A percentile compares a stretch with the other conserved stretches of the same genome.
Evolutionary conservation across 2,329 filamentous ascomycete genomes (phyloP).

Genomic region (Dactylellina haptotyla): DNA sequence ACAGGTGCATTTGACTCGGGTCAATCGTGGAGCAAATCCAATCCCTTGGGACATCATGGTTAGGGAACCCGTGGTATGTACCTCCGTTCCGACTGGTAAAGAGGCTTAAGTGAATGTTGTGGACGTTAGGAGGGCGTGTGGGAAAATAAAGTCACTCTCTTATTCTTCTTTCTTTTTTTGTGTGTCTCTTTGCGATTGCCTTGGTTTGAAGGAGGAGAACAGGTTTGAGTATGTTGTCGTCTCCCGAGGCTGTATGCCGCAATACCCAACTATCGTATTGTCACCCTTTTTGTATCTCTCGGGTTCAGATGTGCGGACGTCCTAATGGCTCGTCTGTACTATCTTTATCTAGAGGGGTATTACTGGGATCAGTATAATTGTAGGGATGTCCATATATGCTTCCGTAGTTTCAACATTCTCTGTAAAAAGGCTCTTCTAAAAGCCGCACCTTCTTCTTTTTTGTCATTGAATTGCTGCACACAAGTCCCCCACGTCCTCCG

Average conservation of each 20-base stretch:
- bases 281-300: constrained; percentile 47
- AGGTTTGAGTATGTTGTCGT: constrained; percentile 25
- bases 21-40: constrained; percentile 63
- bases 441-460: constrained; percentile 35
- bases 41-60: constrained; percentile 83
- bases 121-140: constrained; percentile 55
- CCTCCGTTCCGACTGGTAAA: constrained; percentile 56
- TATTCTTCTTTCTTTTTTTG: constrained; percentile 37
- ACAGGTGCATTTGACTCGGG: constrained; percentile 69
- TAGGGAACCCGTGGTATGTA: constrained; percentile 69
- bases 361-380: constrained; percentile 54
- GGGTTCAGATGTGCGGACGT: constrained; percentile 2
- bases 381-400: constrained; percentile 52
- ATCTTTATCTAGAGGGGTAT: constrained; percentile 16
- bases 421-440: constrained; percentile 37
- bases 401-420: constrained; percentile 10
- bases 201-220: constrained; percentile 7
- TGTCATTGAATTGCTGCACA: constrained; percentile 10
- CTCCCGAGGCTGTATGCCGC: constrained; percentile 34
- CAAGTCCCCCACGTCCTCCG: constrained; percentile 31
- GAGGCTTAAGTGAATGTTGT: constrained; percentile 55
- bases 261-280: constrained; percentile 55
- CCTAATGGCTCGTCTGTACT: constrained; percentile 37
- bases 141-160: constrained; percentile 6
- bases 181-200: constrained; percentile 2